Conservation (phyloP, 257 asterid species). For the Avicennia marina region DNA sequence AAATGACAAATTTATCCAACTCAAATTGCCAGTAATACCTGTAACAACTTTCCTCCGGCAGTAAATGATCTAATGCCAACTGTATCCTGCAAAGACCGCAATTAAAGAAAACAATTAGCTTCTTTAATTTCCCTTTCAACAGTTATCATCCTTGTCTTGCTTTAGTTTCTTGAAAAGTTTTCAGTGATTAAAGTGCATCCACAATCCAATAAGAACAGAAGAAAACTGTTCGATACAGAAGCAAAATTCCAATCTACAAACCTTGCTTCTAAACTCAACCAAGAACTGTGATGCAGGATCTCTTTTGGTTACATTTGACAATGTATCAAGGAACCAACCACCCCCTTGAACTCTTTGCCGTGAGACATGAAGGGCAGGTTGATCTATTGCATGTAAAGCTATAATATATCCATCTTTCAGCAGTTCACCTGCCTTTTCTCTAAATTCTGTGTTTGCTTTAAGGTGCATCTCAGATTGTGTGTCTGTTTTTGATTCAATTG, state of each 20-base stretch:
- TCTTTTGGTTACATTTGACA: slow-evolving; percentile 77
- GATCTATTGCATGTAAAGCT: slow-evolving; percentile 74
- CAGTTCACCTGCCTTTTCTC: slow-evolving; percentile 52
- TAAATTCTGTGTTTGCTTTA: slow-evolving; percentile 42
- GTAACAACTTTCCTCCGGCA: slow-evolving; percentile 97
- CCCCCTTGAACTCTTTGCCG: slow-evolving; percentile 93
- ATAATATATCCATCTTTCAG: slow-evolving; percentile 87
- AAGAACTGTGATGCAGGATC: slow-evolving; percentile 99
- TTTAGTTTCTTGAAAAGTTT: background rate
- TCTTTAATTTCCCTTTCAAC: slow-evolving; percentile 6
- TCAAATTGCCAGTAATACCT: slow-evolving; percentile 42
- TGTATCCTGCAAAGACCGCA: slow-evolving; percentile 59
- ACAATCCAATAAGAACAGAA: background rate
- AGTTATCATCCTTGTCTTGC: slow-evolving; percentile 4
- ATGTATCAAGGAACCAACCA: slow-evolving; percentile 97
- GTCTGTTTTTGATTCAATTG: slow-evolving; percentile 54
- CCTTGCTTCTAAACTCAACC: slow-evolving; percentile 86
- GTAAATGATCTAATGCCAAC: slow-evolving; percentile 95
- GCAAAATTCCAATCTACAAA: slow-evolving; percentile 22
- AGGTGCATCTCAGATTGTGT: slow-evolving; percentile 43
- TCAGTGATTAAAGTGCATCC: background rate
- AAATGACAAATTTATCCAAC: background rate
- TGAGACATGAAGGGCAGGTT: slow-evolving; percentile 73
- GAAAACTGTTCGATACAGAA: background rate
- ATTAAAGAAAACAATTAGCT: slow-evolving; percentile 14